Evolutionary conservation across 1,284 basidiomycete genomes (phyloP).

Genomic region (Erythrobasidium hasegawianum): DNA sequence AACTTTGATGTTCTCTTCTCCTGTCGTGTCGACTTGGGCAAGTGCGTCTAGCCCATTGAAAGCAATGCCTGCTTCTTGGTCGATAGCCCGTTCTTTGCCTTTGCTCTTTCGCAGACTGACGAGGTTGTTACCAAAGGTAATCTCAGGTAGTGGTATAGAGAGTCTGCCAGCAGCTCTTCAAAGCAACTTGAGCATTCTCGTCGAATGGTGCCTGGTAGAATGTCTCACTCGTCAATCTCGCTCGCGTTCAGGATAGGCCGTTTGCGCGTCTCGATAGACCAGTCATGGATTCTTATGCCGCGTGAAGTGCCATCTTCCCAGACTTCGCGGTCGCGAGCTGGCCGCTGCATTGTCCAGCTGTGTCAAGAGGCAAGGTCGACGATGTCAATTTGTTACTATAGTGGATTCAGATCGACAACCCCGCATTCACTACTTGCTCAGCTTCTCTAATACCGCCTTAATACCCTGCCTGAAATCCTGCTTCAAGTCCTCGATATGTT

Average conservation of each 20-base stretch:
- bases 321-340: constrained; percentile 40
- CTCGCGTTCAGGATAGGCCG: constrained; percentile 52
- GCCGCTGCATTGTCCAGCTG: not conserved
- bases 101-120: constrained; percentile 57
- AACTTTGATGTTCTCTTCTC: constrained; percentile 82
- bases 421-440: constrained; percentile 21
- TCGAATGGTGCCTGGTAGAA: not conserved
- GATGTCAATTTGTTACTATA: no score
- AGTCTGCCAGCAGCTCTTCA: constrained; percentile 71
- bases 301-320: constrained; percentile 41
- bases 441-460: constrained; percentile 35
- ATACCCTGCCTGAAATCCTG: constrained; percentile 46
- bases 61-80: constrained; percentile 53
- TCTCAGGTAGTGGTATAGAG: constrained; percentile 84
- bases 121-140: constrained; percentile 87
- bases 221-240: constrained; percentile 53
- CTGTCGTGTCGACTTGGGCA: constrained; percentile 67
- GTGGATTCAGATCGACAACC: no score
- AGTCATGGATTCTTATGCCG: constrained; percentile 48
- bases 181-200: no score
- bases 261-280: constrained; percentile 51
- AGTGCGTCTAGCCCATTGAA: constrained; percentile 73
- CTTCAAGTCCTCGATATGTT: constrained; percentile 61
- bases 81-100: constrained; percentile 16
- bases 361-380: not conserved